Base-by-base conservation (phyloP, 2,329 filamentous ascomycete species). In the Calonectria hongkongensis region DNA sequence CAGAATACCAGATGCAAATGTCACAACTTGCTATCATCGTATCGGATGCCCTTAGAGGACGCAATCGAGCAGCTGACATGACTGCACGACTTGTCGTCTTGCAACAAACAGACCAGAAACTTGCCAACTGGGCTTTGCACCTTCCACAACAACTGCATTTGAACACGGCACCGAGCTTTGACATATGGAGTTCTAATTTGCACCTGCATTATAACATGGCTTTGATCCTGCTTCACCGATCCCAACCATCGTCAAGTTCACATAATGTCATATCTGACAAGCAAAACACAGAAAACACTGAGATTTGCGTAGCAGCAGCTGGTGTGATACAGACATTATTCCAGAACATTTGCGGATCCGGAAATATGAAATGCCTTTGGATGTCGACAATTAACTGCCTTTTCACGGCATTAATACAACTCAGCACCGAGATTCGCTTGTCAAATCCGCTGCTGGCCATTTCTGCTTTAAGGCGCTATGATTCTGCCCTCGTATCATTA, bases 311-410 rank as follows among this genome's bases (percentile, higher is more conserved):
- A 15, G 54, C 33, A 21, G 30, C 33, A 9, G 54, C 33, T 1
- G 30, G 54, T 1, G 30, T 36, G 10, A 58, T 39, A 58, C 54
- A 58, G 16, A 58, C 54, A 16, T 27, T 58, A 25, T 58, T 58
- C 13, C 33, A 58, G 13, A 58, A 58, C 13, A 25, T 39, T 25
- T 58, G 54, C 33, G 54, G 39, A 18, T 21, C 54, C 2, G 54
- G 33, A n/a, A 58, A 58, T 39, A 30, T 39, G 18, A 58, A 58
- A 25, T 58, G 54, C n/a, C 54, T 58, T n/a, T 58, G 54, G 54
- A 58, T 58, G 33, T 58, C 54, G 54, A 58, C 54, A 27, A 58
- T 39, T 15, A 58, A 41, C n/a, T 58, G 54, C 33, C 54, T 58
- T 1, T 58, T 58, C 7, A 58, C 54, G 5, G 54, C 54, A 25